Evolutionary conservation across 2,329 filamentous ascomycete genomes (phyloP).

Genomic region (Alternaria gaisen): DNA sequence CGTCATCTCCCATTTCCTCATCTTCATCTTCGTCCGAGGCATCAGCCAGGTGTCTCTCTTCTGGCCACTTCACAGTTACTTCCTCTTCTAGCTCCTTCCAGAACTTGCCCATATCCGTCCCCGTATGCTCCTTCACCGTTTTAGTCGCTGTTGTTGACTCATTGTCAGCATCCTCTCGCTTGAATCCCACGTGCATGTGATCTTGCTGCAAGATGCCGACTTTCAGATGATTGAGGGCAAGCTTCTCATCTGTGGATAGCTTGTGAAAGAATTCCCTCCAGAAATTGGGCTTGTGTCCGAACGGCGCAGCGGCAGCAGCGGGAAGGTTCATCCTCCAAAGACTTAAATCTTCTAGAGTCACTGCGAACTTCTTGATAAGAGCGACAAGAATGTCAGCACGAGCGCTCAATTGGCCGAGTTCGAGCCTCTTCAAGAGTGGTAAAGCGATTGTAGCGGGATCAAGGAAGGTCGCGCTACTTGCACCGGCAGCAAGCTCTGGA

Average conservation of each 20-base stretch:
- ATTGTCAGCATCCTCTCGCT: background rate
- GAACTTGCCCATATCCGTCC: slow-evolving; percentile 26
- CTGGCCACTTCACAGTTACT: slow-evolving; percentile 29
- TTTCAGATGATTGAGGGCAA: slow-evolving; percentile 26
- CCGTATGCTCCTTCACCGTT: slow-evolving; percentile 21
- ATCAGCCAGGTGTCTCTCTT: background rate
- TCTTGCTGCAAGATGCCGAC: slow-evolving; percentile 30
- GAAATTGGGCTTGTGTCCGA: slow-evolving; percentile 23
- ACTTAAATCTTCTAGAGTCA: slow-evolving; percentile 56
- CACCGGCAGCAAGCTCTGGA: background rate
- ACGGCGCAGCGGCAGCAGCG: background rate
- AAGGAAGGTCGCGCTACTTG: background rate
- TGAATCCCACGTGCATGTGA: slow-evolving; percentile 23
- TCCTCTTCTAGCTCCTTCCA: slow-evolving; percentile 19
- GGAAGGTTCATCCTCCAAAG: slow-evolving; percentile 56
- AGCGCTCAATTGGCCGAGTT: slow-evolving; percentile 34
- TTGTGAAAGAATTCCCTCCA: slow-evolving; percentile 32
- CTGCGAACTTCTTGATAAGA: slow-evolving; percentile 52
- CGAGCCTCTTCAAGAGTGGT: slow-evolving; percentile 27
- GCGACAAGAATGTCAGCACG: slow-evolving; percentile 16
- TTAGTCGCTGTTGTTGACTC: background rate
- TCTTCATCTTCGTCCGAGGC: slow-evolving; percentile 9
- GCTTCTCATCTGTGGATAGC: slow-evolving; percentile 16
- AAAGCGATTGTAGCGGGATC: slow-evolving; percentile 24
- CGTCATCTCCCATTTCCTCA: slow-evolving; percentile 27